Percentiles rank a stretch among this genome's conserved stretches.
phyloP scores from a whole-genome alignment of 805 yeast species.

The Kodamaea restingae region DNA sequence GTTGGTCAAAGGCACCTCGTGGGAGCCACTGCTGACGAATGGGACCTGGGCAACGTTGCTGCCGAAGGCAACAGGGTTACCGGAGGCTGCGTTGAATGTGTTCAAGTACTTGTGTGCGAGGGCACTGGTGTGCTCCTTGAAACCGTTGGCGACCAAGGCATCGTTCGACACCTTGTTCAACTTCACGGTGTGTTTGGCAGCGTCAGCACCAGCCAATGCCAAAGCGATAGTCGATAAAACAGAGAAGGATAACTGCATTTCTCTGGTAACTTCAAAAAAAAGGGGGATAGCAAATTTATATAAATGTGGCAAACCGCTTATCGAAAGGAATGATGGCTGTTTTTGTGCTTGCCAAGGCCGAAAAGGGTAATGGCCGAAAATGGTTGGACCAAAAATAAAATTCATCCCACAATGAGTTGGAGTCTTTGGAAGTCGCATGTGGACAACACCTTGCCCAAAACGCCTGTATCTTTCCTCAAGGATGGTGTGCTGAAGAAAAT shows the following conservation, averaged over 20 bases:
- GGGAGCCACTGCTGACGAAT: slow-evolving; percentile 34
- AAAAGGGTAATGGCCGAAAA: slow-evolving; percentile 1
- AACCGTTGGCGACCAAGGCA: slow-evolving; percentile 47
- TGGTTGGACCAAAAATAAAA: background rate
- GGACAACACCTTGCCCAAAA: slow-evolving; percentile 20
- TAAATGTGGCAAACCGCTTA: slow-evolving; percentile 1
- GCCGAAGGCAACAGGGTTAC: slow-evolving; percentile 21
- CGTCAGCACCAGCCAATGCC: slow-evolving; percentile 35
- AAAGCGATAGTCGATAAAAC: slow-evolving; percentile 43
- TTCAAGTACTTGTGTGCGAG: slow-evolving; percentile 61
- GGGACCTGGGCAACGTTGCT: slow-evolving; percentile 36
- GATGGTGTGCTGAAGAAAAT: slow-evolving; percentile 13
- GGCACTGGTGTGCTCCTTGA: slow-evolving; percentile 50
- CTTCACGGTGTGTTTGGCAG: slow-evolving; percentile 51
- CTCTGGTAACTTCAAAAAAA: slow-evolving; percentile 2
- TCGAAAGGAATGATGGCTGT: slow-evolving; percentile 3
- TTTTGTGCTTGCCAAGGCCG: slow-evolving; percentile 4
- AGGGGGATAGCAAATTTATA: slow-evolving; percentile 4
- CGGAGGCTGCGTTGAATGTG: slow-evolving; percentile 37
- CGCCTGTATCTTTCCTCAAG: slow-evolving; percentile 21
- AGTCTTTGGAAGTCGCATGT: slow-evolving; percentile 21
- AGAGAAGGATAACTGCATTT: slow-evolving; percentile 32
- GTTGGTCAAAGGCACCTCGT: slow-evolving; percentile 83
- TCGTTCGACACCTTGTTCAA: slow-evolving; percentile 57
- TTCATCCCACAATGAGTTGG: background rate